Conservation (phyloP, 1,284 basidiomycete genomes). For the Sporisorium scitamineum region DNA sequence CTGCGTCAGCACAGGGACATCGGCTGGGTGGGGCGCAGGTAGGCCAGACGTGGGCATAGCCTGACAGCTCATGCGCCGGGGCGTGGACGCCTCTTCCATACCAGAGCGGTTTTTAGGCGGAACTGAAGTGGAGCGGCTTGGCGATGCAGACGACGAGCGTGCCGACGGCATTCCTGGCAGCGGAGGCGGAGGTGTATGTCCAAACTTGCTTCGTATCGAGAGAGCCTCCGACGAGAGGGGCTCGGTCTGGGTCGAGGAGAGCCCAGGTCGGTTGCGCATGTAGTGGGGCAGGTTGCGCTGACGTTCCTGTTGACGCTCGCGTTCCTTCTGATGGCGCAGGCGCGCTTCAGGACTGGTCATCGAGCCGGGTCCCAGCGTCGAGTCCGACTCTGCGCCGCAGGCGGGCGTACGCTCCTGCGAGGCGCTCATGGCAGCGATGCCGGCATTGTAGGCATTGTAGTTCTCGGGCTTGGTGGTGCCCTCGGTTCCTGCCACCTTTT, state of each 20-base stretch:
- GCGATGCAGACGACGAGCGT: conserved; percentile 25
- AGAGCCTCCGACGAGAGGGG: conserved; percentile 39
- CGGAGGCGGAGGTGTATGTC: conserved; percentile 47
- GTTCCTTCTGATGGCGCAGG: conserved; percentile 48
- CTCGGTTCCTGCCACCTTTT: conserved; percentile 43
- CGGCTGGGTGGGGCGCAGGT: background rate
- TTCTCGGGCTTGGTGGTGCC: conserved; percentile 47
- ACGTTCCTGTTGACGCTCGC: conserved; percentile 44
- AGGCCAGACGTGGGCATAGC: conserved; percentile 7
- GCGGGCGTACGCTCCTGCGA: conserved; percentile 25
- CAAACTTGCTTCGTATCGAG: conserved; percentile 52
- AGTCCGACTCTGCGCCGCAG: conserved; percentile 45
- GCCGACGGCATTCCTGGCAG: conserved; percentile 31
- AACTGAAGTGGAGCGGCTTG: conserved; percentile 37
- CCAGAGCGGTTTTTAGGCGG: conserved; percentile 16
- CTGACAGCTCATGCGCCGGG: conserved; percentile 34
- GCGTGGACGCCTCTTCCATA: background rate
- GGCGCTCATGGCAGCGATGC: conserved; percentile 43
- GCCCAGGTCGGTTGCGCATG: conserved; percentile 33
- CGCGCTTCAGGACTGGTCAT: conserved; percentile 31
- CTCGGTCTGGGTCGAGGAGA: conserved; percentile 13
- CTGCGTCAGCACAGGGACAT: conserved; percentile 41
- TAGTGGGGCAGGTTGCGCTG: conserved; percentile 45
- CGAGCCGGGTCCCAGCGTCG: conserved; percentile 38
- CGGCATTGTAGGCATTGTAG: conserved; percentile 51